Conservation (phyloP, 1,139 yeast genomes). For the Pichia cactophila region DNA sequence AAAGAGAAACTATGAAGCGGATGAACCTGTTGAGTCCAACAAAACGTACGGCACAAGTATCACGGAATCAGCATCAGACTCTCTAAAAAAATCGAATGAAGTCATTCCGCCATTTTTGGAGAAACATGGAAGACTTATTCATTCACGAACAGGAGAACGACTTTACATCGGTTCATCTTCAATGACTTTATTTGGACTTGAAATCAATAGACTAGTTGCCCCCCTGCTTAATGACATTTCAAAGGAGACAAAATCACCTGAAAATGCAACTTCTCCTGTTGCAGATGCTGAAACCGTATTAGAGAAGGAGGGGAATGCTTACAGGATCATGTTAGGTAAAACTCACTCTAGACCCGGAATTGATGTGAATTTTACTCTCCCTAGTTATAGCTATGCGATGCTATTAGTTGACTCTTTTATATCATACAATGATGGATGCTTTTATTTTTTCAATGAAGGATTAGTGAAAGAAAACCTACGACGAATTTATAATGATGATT, state of each 20-base stretch:
- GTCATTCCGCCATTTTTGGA: slow-evolving; percentile 52
- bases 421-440: slow-evolving; percentile 77
- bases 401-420: slow-evolving; percentile 67
- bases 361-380: slow-evolving; percentile 60
- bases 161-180: slow-evolving; percentile 75
- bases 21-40: background rate
- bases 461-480: slow-evolving; percentile 57
- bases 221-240: slow-evolving; percentile 14
- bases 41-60: background rate
- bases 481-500: slow-evolving; percentile 43
- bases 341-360: slow-evolving; percentile 63
- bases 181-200: slow-evolving; percentile 73
- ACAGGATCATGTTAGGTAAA: slow-evolving; percentile 58
- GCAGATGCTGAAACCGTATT: slow-evolving; percentile 33
- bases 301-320: slow-evolving; percentile 71
- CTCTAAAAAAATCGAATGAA: slow-evolving; percentile 13
- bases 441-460: slow-evolving; percentile 80
- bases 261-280: slow-evolving; percentile 5
- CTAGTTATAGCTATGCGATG: slow-evolving; percentile 73
- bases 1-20: background rate
- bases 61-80: background rate
- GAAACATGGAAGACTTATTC: slow-evolving; percentile 61
- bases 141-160: slow-evolving; percentile 67
- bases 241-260: slow-evolving; percentile 8
- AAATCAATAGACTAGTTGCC: slow-evolving; percentile 56